Evolutionary conservation across 2,329 filamentous ascomycete genomes (phyloP), one percentile per base, ranked within the genome.

Genomic region (Arthrobotrys sinensis): DNA sequence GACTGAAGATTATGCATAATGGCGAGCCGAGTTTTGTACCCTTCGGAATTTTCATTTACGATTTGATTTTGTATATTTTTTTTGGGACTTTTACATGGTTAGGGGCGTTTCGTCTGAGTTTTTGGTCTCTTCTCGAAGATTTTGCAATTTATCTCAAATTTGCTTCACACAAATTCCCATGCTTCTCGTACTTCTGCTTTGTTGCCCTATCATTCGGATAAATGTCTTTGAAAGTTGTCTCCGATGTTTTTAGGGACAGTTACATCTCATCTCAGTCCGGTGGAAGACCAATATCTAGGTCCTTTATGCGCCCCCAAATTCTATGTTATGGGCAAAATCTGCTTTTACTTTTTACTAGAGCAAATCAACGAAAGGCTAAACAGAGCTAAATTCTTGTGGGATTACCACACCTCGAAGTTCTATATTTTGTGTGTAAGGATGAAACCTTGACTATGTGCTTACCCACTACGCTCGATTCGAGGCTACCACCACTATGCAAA

Each of bases 61-160:
- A 69, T n/a, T 72, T 71, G 45, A 68, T 68, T 55, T 46, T 34
- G 57, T 43, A 21, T 57, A 48, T 71, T 45, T 34, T 46, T 36
- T 57, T 67, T 36, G 75, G 75, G 52, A 21, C 68, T 79, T 53
- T 48, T 80, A 80, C 57, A 67, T 43, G 70, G 53, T 50, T 21
- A 60, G 64, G 73, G 75, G 65, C 66, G 72, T 79, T 80, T 67
- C 52, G 72, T 72, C 63, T 62, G 60, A 63, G 32, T 66, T 72
- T 72, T 72, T 46, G 75, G 53, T 57, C 34, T 60, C 28, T 53
- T 55, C 38, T 50, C n/a, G 8, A 48, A 64, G 48, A 50, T 65
- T 34, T 62, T 48, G 60, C 68, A 12, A 21, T 72, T 45, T 32
- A 40, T 69, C 32, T 48, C n/a, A 40, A 75, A 57, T 64, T n/a